Base-by-base conservation (phyloP, 1,139 yeast species). In the Hyphopichia fennica region DNA sequence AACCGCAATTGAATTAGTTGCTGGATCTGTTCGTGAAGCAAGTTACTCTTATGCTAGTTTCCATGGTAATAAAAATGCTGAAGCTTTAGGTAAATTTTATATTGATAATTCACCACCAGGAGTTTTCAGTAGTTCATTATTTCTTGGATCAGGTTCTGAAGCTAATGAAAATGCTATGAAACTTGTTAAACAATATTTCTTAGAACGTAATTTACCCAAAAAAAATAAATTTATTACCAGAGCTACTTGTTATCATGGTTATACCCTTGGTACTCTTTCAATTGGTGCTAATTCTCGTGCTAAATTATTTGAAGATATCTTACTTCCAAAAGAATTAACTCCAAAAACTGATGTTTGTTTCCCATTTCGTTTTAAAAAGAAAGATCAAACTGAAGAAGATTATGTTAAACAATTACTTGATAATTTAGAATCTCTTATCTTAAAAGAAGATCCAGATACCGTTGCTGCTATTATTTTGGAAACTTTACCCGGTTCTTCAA, bases 111-210 rank as follows among this genome's bases (percentile, higher is more conserved):
- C 81, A 14, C 80, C 82, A n/a, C 58, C 65, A 19, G 81, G 78
- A 22, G 78, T 77, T 3, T 81, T 81, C 56, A 69, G 71, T 30
- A 65, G 79, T 37, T 82, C 82, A 10, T 56, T 77, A 41, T 79
- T 78, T 70, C 75, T 81, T 29, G 72, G 79, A 46, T 80, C 84
- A 4, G 86, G 85, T 30, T 79, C 84, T 19, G 86, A 81, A 58
- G 68, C 82, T 31, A 80, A 77, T 53, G 85, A 81, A 56, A 78
- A 77, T 54, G 81, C 82, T 4, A 54, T 81, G 60, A 78, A 79
- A 60, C 69, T 81, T 44, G 68, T 73, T 42, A 75, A 79, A 56
- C 84, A 80, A 57, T 80, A 79, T 60, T 77, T 72, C 58, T 53
- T 69, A 43, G 84, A 78, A 57, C 71, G 60, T 45, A 78, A 79